Conservation (phyloP, 306 rosid species). For the Rosa lucieae region DNA sequence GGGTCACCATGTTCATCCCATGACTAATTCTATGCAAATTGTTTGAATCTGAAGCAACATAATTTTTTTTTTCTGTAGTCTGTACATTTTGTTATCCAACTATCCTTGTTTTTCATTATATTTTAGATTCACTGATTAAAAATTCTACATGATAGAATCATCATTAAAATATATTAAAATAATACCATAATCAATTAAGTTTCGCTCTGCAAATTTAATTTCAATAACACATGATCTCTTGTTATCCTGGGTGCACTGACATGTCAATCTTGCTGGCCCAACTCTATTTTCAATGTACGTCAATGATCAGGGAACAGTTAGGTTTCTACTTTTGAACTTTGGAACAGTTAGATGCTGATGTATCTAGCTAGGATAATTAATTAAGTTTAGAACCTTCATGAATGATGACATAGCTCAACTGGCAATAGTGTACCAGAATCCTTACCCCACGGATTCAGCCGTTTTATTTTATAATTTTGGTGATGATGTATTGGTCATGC, state of each 20-base stretch:
- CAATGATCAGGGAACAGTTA: neutral
- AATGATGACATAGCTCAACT: neutral
- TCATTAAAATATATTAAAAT: too few species aligned
- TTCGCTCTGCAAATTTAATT: neutral
- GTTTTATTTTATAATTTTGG: neutral
- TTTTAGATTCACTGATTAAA: too few species aligned
- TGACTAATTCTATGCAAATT: neutral
- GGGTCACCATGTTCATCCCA: conserved; percentile 9
- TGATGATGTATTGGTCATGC: neutral
- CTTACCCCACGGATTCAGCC: neutral
- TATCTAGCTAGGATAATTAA: neutral
- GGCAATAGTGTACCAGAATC: neutral
- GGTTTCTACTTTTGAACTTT: neutral
- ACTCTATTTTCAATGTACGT: neutral
- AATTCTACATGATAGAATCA: neutral
- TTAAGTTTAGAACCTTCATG: neutral
- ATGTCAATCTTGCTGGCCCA: neutral
- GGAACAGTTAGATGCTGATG: neutral
- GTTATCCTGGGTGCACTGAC: neutral
- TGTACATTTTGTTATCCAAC: neutral
- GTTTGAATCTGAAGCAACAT: neutral
- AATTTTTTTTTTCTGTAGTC: neutral
- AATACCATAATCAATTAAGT: neutral
- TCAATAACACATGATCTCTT: neutral
- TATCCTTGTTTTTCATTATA: neutral